Percentiles rank a stretch among this genome's conserved stretches.
Evolutionary conservation across 139 green algal species (phyloP).

Genomic region (Ulvella scutata): DNA sequence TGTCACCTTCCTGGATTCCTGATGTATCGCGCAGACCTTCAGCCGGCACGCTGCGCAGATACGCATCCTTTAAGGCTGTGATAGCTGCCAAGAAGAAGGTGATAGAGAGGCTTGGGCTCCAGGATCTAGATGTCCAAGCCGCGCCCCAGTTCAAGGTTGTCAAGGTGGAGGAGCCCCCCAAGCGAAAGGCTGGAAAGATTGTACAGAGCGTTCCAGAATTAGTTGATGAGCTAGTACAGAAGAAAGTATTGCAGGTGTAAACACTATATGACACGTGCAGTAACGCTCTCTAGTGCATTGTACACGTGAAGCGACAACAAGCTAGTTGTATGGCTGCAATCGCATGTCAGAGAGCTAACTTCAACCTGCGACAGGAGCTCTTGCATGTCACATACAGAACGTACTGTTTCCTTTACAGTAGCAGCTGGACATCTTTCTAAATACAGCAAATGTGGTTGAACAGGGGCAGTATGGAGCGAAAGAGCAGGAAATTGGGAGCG

Average conservation of each 20-base stretch:
- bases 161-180: slow-evolving; percentile 44
- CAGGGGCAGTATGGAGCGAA: no score
- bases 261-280: no score
- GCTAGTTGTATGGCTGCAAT: no score
- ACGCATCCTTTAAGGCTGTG: slow-evolving; percentile 80
- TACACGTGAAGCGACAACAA: no score
- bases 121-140: slow-evolving; percentile 35
- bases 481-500: no score
- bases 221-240: slow-evolving; percentile 53
- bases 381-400: no score
- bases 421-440: no score
- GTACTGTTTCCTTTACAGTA: no score
- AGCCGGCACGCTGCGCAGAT: slow-evolving; percentile 21
- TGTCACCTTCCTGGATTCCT: background rate
- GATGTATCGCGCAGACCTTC: background rate
- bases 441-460: no score
- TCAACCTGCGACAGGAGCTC: no score
- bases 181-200: slow-evolving; percentile 33
- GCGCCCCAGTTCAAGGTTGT: slow-evolving; percentile 19
- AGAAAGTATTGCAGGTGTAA: slow-evolving; percentile 55
- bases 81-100: slow-evolving; percentile 89
- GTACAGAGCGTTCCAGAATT: slow-evolving; percentile 43
- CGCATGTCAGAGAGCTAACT: no score
- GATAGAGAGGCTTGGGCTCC: slow-evolving; percentile 35
- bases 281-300: no score